These are phyloP conservation scores for Penicillium pulvis DNA, from an alignment of 495 filamentous ascomycete genomes.

Conservation along the genomic window DNA sequence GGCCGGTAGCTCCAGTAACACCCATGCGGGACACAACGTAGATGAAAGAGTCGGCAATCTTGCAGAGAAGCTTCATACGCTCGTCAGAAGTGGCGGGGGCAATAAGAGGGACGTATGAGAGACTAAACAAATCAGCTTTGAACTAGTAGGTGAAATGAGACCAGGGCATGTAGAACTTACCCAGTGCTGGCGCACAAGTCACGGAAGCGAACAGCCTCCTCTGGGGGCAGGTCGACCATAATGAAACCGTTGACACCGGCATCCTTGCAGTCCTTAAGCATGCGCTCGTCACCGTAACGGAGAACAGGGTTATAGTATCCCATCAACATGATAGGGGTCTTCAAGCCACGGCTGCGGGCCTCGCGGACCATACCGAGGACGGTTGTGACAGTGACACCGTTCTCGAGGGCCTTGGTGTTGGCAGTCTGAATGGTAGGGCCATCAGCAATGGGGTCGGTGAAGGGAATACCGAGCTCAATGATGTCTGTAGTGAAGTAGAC, in stretches of 20 bases:
- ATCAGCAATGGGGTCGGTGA: constrained; percentile 94
- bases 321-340: constrained; percentile 85
- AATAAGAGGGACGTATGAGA: constrained; percentile 93
- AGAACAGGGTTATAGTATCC: constrained; percentile 95
- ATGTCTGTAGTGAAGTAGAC: constrained; percentile 33
- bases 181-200: constrained; percentile 72
- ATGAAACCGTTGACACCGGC: constrained; percentile 97
- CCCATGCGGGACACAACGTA: constrained; percentile 97
- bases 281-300: constrained; percentile 84
- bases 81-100: constrained; percentile 84
- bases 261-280: constrained; percentile 78
- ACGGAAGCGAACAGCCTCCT: constrained; percentile 90
- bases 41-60: constrained; percentile 95
- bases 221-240: constrained; percentile 89
- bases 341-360: constrained; percentile 72
- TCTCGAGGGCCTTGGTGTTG: constrained; percentile 80
- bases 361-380: constrained; percentile 76
- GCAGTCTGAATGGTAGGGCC: constrained; percentile 88
- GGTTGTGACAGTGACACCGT: constrained; percentile 78
- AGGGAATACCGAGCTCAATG: constrained; percentile 71
- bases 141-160: not conserved
- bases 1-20: constrained; percentile 83
- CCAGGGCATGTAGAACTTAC: constrained; percentile 40
- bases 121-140: constrained; percentile 42
- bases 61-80: constrained; percentile 92